Conservation (phyloP, 2,329 filamentous ascomycete genomes). For the Zymoseptoria pseudotritici region DNA sequence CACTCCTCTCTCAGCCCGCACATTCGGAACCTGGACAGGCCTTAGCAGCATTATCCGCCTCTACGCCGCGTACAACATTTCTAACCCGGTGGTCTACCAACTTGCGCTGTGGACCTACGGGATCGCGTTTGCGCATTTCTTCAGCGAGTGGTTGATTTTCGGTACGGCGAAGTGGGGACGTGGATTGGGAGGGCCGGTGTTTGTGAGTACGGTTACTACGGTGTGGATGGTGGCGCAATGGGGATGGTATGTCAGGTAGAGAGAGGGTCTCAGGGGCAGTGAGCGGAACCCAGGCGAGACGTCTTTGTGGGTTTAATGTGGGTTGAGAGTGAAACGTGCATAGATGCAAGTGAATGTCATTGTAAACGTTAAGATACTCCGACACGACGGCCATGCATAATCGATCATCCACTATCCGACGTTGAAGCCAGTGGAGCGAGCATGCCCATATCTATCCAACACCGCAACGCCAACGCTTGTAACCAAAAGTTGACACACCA, state of each 20-base stretch:
- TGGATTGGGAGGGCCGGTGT: constrained; percentile 52
- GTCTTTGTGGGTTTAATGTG: neutral
- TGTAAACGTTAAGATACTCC: neutral
- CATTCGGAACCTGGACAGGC: constrained; percentile 84
- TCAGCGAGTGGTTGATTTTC: constrained; percentile 72
- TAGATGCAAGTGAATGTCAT: neutral
- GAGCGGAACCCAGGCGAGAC: neutral
- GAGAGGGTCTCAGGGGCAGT: neutral
- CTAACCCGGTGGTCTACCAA: constrained; percentile 66
- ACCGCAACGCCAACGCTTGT: neutral
- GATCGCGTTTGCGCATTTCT: constrained; percentile 70
- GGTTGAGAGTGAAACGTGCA: neutral
- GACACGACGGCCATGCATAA: neutral
- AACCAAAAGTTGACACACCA: too few species aligned
- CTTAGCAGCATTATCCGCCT: constrained; percentile 68
- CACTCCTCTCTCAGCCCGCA: constrained; percentile 67
- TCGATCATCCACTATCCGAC: neutral
- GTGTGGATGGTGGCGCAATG: constrained; percentile 62
- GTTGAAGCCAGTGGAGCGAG: neutral
- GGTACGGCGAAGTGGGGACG: constrained; percentile 61
- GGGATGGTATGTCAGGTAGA: constrained; percentile 21
- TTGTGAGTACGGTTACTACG: constrained; percentile 49
- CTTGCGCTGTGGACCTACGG: constrained; percentile 75
- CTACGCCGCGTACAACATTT: constrained; percentile 77
- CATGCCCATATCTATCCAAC: neutral